Evolutionary conservation across 257 asterid genomes (phyloP).

Genomic region (Ligustrum vulgare): DNA sequence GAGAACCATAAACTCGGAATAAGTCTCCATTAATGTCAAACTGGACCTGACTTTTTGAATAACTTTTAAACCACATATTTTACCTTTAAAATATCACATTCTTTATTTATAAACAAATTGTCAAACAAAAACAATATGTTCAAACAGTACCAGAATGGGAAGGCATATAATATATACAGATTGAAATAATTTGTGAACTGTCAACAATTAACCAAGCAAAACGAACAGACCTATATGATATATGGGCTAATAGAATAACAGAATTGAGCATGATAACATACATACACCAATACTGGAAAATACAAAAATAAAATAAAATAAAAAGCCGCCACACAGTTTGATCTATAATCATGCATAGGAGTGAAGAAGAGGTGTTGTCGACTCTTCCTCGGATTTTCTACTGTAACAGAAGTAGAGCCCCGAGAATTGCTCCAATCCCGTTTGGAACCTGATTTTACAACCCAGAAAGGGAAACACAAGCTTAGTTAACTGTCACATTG

Average conservation of each 20-base stretch:
- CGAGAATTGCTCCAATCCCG: slow-evolving; percentile 82
- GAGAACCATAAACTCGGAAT: too few species aligned
- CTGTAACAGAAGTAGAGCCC: slow-evolving; percentile 66
- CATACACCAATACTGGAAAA: background rate
- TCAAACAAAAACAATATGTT: too few species aligned
- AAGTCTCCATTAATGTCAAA: too few species aligned
- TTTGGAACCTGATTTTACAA: slow-evolving; percentile 61
- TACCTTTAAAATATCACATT: too few species aligned
- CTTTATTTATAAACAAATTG: too few species aligned
- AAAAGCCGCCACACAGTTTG: background rate
- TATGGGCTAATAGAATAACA: background rate
- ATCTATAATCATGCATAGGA: slow-evolving; percentile 37
- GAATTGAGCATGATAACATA: background rate
- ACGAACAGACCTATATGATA: too few species aligned
- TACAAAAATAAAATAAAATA: background rate
- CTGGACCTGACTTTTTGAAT: too few species aligned
- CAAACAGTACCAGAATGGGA: too few species aligned
- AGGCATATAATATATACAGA: too few species aligned
- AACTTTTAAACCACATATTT: too few species aligned
- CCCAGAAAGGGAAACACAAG: background rate
- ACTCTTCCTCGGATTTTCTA: slow-evolving; percentile 31
- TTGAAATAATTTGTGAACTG: background rate
- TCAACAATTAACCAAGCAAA: background rate
- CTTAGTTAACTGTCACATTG: background rate
- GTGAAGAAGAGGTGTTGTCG: slow-evolving; percentile 57